Base-by-base conservation (phyloP, 2,329 filamentous ascomycete genomes). In the Chaetoscypha palmicola region DNA sequence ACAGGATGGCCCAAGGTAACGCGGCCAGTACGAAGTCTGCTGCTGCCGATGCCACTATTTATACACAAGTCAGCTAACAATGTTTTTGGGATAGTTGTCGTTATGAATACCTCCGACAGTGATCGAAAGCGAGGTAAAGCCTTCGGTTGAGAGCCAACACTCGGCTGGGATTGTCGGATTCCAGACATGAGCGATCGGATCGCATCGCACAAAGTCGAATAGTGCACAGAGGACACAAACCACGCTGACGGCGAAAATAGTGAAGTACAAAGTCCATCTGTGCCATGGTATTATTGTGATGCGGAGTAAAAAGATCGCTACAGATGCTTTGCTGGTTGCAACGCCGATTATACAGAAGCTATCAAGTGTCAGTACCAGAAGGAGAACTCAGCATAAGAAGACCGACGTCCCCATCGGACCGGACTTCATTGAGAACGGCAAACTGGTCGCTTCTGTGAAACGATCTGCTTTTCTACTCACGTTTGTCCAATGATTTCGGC, bases 1-100 rank as follows among this genome's bases (percentile, higher is more conserved):
- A 57, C 16, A 66, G 58, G 43, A 66, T 61, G 5, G 58, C 47
- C 66, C 65, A 68, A 1, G 66, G 65, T 17, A 68, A 49, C 2
- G 59, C 37, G 1, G 65, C 62, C 2, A 68, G 55, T 14, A 65
- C 53, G n/a, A 68, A 60, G 24, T 68, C 65, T 19, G 38, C 38
- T 10, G 26, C 23, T 24, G 43, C 23, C 2, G 49, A 47, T 10
- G 31, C 1, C 20, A 26, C 37, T 40, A 19, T 8, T 10, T 11
- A 8, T 37, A 12, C n/a, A 28, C 3, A 40, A 21, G 16, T 28
- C 16, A 16, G 12, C 7, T 19, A 21, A 21, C 8, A 28, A 30
- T 3, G 11, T n/a, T n/a, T n/a, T n/a, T n/a, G n/a, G n/a, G n/a
- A n/a, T n/a, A n/a, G n/a, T n/a, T n/a, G n/a, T n/a, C n/a, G n/a